Conservation (phyloP, 441 rosid genomes). For the Croton setiger region DNA sequence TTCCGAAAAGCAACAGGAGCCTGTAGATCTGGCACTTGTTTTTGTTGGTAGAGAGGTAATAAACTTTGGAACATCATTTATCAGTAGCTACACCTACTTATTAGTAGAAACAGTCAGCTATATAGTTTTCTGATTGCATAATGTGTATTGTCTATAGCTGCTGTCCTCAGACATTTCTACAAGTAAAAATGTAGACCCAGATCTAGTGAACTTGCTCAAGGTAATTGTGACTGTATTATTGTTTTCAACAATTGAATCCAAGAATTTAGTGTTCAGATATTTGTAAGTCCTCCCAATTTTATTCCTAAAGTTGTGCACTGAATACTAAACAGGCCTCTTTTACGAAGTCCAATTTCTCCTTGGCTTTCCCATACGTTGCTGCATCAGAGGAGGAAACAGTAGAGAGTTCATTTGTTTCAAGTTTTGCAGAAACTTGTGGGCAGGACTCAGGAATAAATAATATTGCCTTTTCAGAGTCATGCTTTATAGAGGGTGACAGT, state of each 20-base stretch:
- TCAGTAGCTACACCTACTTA: background rate
- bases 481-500: constrained; percentile 55
- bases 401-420: constrained; percentile 64
- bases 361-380: constrained; percentile 89
- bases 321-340: constrained; percentile 47
- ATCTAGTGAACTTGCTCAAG: constrained; percentile 67
- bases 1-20: constrained; percentile 47
- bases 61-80: constrained; percentile 4
- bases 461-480: constrained; percentile 70
- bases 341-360: constrained; percentile 67
- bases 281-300: background rate
- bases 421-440: constrained; percentile 64
- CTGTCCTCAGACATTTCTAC: constrained; percentile 66
- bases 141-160: constrained; percentile 43
- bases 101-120: background rate
- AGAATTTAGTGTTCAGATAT: background rate
- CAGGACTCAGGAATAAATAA: constrained; percentile 39
- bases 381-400: constrained; percentile 63
- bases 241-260: background rate
- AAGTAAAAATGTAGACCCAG: constrained; percentile 43
- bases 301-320: constrained; percentile 9
- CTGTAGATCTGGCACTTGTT: constrained; percentile 70
- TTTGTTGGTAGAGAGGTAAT: constrained; percentile 90
- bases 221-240: constrained; percentile 29
- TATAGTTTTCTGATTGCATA: constrained; percentile 16